Evolutionary conservation across 225 moss, liverwort and hornwort species (phyloP), one percentile per base, ranked within the genome.

Genomic region (Bryum argenteum): DNA sequence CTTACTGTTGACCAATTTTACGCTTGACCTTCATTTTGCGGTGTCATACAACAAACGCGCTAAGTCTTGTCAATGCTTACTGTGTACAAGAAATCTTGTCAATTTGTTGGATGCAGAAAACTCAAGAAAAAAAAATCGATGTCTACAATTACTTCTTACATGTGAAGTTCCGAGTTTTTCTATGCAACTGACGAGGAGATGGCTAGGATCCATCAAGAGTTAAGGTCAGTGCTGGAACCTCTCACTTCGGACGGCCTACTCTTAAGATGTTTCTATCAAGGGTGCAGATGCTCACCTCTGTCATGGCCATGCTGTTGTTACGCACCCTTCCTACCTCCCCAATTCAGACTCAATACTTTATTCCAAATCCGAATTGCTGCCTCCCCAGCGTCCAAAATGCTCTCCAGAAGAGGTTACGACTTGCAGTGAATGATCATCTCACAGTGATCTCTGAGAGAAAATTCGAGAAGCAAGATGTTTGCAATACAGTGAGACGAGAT

Each of bases 281-380:
- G 33, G 58, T n/a, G 20, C 53, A 65, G 54, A 26, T 55, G 63
- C 70, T 66, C 74, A 84, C 80, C 80, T 80, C 80, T 22, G 67
- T 71, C 84, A 11, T 58, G 26, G 74, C 74, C 84, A 81, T 81
- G 40, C 37, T 62, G 60, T 38, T 66, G 61, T 33, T 33, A 6
- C 33, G 33, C 21, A 56, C 57, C 45, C 44, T 65, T 17, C 33
- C 45, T 16, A 55, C 43, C 44, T 73, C 19, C 19, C 57, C 21
- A 57, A 15, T 45, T 45, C 14, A 33, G 20, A 4, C 45, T 33
- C 44, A 55, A 55, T 6, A 15, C 37, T 37, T 28, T 5, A 13
- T 65, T 73, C 41, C 2, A 42, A 52, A 39, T 19, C 37, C 9
- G 43, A 54, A 3, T 37, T 9, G 18, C 10, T 22, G 22, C 42